Conservation (phyloP, 2,329 filamentous ascomycete species). For the Penicillium vulpinum region DNA sequence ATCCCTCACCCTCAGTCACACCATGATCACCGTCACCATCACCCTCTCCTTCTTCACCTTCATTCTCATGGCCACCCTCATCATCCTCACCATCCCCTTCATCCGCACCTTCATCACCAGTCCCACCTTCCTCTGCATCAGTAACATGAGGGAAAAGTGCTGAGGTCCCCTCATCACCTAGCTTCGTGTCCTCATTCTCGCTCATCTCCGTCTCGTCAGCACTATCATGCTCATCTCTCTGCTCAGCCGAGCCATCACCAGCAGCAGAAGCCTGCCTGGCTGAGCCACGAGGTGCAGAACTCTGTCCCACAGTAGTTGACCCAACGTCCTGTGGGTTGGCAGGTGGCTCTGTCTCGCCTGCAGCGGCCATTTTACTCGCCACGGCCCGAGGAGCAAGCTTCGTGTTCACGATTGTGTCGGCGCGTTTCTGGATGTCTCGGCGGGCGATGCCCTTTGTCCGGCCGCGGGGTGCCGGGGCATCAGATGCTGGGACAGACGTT, state of each 20-base stretch:
- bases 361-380: conserved; percentile 24
- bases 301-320: conserved; percentile 43
- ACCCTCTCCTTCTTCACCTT: conserved; percentile 9
- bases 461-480: conserved; percentile 38
- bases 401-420: conserved; percentile 56
- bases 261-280: conserved; percentile 4
- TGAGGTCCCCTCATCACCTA: conserved; percentile 29
- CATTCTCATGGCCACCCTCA: conserved; percentile 20
- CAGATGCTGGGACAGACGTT: conserved; percentile 34
- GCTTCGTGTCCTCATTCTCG: conserved; percentile 53
- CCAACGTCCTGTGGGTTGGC: conserved; percentile 11
- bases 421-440: conserved; percentile 59
- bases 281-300: conserved; percentile 40
- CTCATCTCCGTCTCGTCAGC: conserved; percentile 70
- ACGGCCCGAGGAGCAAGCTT: conserved; percentile 35
- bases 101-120: conserved; percentile 20
- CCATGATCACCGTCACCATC: conserved; percentile 17
- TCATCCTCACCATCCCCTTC: conserved; percentile 17
- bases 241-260: conserved; percentile 3
- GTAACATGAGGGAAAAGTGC: conserved; percentile 13
- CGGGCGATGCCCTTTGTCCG: conserved; percentile 60
- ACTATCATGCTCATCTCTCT: conserved; percentile 55
- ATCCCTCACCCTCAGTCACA: conserved; percentile 15
- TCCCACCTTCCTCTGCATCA: conserved; percentile 26
- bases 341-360: conserved; percentile 25